phyloP scores from a whole-genome alignment of 2,329 filamentous ascomycete species.

The Tolypocladium tundrense region DNA sequence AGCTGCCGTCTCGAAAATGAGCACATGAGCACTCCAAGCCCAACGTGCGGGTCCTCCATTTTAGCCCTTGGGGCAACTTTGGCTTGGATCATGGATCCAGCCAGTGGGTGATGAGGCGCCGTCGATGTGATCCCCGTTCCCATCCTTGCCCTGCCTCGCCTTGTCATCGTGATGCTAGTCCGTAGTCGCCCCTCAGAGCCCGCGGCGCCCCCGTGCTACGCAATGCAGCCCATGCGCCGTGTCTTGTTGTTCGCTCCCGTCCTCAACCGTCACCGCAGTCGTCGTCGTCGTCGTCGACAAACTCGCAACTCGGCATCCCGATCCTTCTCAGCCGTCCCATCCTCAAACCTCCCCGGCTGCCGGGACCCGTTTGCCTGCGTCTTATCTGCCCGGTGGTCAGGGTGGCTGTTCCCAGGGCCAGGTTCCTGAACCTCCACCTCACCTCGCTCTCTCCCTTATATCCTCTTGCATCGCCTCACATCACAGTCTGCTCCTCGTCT shows the following conservation, averaged over 20 bases:
- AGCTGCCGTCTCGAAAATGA: constrained; percentile 30
- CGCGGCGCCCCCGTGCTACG: not conserved
- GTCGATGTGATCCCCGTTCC: not conserved
- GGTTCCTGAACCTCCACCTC: constrained; percentile 2
- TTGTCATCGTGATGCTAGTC: not conserved
- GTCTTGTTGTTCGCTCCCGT: not conserved
- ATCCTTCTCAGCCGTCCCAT: not conserved
- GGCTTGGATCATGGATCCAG: not conserved
- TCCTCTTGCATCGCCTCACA: not conserved
- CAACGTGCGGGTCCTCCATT: constrained; percentile 24
- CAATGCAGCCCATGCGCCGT: not conserved
- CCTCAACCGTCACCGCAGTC: not conserved
- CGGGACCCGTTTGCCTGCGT: not conserved
- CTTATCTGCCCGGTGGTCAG: not conserved
- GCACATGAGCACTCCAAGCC: constrained; percentile 35
- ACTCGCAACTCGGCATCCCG: not conserved
- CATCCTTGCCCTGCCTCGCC: not conserved
- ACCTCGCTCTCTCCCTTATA: not conserved
- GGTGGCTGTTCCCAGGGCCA: not conserved
- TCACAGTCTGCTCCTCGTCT: not conserved
- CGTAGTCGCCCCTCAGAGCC: not conserved
- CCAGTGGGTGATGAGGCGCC: not conserved
- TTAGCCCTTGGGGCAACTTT: not conserved
- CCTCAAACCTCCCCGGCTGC: not conserved
- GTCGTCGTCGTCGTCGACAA: not conserved